These are phyloP conservation scores for Aquilaria agallochum DNA, from an alignment of 441 rosid species.

Conservation along the genomic window DNA sequence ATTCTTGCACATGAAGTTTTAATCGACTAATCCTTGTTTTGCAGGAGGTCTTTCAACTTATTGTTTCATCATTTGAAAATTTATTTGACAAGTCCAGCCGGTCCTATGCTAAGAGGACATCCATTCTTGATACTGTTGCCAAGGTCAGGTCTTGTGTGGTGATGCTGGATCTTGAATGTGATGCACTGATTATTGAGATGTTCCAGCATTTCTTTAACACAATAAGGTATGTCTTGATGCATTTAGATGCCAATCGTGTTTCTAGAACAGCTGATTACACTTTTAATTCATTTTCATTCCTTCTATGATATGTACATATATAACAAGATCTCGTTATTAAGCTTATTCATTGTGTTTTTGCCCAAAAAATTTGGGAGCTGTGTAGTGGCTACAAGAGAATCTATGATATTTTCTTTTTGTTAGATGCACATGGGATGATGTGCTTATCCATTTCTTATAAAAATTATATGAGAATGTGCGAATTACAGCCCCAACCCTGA, in stretches of 20 bases:
- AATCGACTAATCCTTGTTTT: conserved; percentile 1
- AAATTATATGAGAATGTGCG: too few relatives aligned
- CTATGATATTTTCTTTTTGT: too few relatives aligned
- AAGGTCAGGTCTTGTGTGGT: conserved; percentile 96
- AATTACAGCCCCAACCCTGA: too few relatives aligned
- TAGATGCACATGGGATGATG: too few relatives aligned
- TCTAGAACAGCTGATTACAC: background rate
- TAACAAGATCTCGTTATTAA: too few relatives aligned
- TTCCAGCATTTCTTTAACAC: conserved; percentile 83
- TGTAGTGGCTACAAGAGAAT: too few relatives aligned
- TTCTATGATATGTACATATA: background rate
- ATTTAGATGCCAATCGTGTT: background rate
- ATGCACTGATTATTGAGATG: conserved; percentile 79
- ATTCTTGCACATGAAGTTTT: background rate
- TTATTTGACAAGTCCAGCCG: conserved; percentile 65
- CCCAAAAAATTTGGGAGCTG: too few relatives aligned
- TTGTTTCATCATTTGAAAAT: conserved; percentile 69
- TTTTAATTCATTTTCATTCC: background rate
- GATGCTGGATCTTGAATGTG: conserved; percentile 99
- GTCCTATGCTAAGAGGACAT: conserved; percentile 65
- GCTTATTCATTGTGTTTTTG: too few relatives aligned
- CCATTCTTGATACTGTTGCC: conserved; percentile 95
- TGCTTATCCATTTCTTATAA: too few relatives aligned
- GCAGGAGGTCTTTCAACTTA: conserved; percentile 64
- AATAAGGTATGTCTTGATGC: conserved; percentile 56